These are phyloP conservation scores for Salix dunnii DNA, from an alignment of 345 rosid genomes.

Conservation along the genomic window DNA sequence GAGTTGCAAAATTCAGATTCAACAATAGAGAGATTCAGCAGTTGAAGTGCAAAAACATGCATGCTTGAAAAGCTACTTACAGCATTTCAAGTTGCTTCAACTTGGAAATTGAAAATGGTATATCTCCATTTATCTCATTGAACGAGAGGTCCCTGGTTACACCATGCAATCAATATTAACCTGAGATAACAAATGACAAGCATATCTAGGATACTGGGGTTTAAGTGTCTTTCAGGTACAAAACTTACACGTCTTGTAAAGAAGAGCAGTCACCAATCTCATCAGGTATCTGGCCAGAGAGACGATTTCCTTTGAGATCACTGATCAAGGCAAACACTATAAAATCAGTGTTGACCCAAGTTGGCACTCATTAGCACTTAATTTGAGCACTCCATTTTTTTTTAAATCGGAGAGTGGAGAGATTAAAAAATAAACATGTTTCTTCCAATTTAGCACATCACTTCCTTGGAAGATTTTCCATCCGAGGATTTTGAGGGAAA, in stretches of 20 bases:
- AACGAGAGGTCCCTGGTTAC: conserved; percentile 72
- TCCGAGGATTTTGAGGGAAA: background rate
- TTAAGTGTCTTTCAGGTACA: background rate
- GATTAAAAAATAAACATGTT: background rate
- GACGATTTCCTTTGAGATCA: conserved; percentile 70
- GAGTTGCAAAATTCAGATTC: conserved; percentile 3
- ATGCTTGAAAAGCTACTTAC: conserved; percentile 43
- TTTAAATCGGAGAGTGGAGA: background rate
- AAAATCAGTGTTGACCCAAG: background rate
- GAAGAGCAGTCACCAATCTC: conserved; percentile 95
- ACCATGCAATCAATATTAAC: conserved; percentile 16
- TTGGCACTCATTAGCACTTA: too few species aligned
- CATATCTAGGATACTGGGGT: background rate
- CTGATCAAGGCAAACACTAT: conserved; percentile 30
- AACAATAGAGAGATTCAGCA: background rate
- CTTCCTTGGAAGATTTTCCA: background rate
- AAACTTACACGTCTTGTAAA: conserved; percentile 65
- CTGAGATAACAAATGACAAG: background rate
- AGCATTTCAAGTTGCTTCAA: conserved; percentile 72
- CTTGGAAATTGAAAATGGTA: conserved; percentile 86
- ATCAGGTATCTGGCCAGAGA: conserved; percentile 92
- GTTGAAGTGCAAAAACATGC: background rate
- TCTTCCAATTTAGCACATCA: background rate
- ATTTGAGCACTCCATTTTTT: background rate
- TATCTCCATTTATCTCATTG: conserved; percentile 82